Base-by-base conservation (phyloP, 768 basidiomycete genomes). In the Mycena rosella region DNA sequence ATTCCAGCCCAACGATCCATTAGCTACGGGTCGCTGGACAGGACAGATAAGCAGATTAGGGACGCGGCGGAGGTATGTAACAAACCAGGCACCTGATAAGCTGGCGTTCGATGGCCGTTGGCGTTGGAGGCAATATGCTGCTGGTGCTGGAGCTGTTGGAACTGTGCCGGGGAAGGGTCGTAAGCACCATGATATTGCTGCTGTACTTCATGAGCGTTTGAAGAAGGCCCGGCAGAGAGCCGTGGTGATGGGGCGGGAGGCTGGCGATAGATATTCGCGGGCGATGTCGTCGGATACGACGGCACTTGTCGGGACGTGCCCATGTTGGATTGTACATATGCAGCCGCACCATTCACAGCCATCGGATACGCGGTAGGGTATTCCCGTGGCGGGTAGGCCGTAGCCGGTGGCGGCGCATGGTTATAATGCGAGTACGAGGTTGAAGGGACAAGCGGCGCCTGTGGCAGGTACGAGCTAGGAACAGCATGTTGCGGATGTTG, bases 41-140 rank as follows among this genome's bases (percentile, higher is more conserved):
- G 32, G 22, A 42, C 24, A 20, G 20, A 27, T 61, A 13, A 62
- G n/a, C 10, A 20, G 20, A 27, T 61, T 18, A 62, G n/a, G 6
- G 51, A 47, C 47, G 22, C 6, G 36, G 27, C 24, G 34, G 9
- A 3, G 26, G 20, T 38, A 7, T 9, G 15, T n/a, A 24, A 5
- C 2, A 18, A 29, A 17, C 18, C 1, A 9, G 14, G 42, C 36
- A 62, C 66, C 60, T 61, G 66, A 24, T 66, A 66, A n/a, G 26
- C 44, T 17, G 58, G 54, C 45, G 60, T 40, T n/a, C 40, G 60
- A 36, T 66, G 58, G 29, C 60, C 60, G 34, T 62, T 62, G 55
- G 17, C 44, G 24, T 27, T 66, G 18, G 65, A 18, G 11, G 56
- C 30, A 44, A 45, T 61, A 34, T 55, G 65, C 47, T 59, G n/a